These are phyloP conservation scores for Alternaria sp. DNA, from an alignment of 2,329 filamentous ascomycete genomes.

Conservation along the genomic window DNA sequence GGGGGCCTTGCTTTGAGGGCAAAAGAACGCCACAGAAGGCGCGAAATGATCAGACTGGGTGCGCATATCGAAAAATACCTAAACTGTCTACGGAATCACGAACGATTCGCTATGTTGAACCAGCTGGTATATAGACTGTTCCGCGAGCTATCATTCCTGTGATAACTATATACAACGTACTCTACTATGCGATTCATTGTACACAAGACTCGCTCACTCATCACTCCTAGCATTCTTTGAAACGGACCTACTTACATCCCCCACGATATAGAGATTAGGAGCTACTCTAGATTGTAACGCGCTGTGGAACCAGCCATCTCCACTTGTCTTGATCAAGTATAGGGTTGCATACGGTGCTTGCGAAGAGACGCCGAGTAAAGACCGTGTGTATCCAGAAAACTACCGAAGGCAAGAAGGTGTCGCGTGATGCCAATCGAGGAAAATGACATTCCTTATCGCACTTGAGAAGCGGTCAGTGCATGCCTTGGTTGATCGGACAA, in stretches of 20 bases:
- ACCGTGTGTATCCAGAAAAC: constrained; percentile 36
- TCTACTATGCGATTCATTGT: background rate
- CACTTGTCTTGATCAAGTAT: constrained; percentile 6
- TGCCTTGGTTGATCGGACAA: background rate
- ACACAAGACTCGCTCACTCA: background rate
- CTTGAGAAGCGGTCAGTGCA: background rate
- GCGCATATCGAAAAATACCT: background rate
- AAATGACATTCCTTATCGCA: background rate
- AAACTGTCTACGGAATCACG: background rate
- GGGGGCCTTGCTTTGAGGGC: constrained; percentile 29
- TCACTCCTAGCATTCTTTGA: background rate
- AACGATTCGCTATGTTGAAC: background rate
- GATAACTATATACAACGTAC: constrained; percentile 5
- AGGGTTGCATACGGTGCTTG: background rate
- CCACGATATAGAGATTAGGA: background rate
- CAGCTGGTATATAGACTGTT: background rate
- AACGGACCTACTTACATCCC: background rate
- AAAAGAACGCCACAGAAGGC: constrained; percentile 27
- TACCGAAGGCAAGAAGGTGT: constrained; percentile 32
- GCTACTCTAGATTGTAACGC: background rate
- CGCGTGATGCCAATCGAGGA: background rate
- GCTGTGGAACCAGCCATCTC: background rate
- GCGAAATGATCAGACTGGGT: background rate
- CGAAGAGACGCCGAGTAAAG: constrained; percentile 13
- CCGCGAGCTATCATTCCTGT: background rate